A percentile compares a stretch with the other conserved stretches of the same genome.
Conservation (phyloP, 2,329 filamentous ascomycete genomes). For the Ceratocystis colombiana region DNA sequence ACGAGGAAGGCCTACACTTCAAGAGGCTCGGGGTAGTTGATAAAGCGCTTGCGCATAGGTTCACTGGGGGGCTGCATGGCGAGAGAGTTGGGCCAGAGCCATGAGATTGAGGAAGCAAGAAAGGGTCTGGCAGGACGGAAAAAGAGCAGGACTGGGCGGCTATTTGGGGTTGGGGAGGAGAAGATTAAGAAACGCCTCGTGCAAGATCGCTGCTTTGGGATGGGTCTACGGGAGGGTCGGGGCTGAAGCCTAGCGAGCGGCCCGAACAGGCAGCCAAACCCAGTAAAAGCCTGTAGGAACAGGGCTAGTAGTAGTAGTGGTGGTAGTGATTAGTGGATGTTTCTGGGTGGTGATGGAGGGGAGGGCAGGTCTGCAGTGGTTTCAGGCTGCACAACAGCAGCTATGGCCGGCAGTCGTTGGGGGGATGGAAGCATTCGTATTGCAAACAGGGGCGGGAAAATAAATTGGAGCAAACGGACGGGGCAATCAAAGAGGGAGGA, state of each 20-base stretch:
- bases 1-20: constrained; percentile 30
- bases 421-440: not conserved
- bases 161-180: not conserved
- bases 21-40: constrained; percentile 35
- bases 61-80: constrained; percentile 13
- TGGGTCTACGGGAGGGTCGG: not conserved
- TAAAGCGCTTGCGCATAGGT: constrained; percentile 27
- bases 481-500: not conserved
- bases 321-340: too few species aligned
- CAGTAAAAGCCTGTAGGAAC: not conserved
- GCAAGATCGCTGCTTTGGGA: constrained; percentile 1
- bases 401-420: not conserved
- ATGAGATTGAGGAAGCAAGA: not conserved
- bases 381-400: too few species aligned
- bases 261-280: not conserved
- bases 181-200: not conserved
- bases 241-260: not conserved
- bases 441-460: not conserved
- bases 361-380: too few species aligned
- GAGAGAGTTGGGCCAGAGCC: not conserved
- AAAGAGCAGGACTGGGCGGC: not conserved
- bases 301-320: not conserved
- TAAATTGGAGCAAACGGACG: not conserved
- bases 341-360: too few species aligned
- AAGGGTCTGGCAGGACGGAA: not conserved